Evolutionary conservation across 1,284 basidiomycete genomes (phyloP).

Genomic region (Papiliotrema fonsecae): DNA sequence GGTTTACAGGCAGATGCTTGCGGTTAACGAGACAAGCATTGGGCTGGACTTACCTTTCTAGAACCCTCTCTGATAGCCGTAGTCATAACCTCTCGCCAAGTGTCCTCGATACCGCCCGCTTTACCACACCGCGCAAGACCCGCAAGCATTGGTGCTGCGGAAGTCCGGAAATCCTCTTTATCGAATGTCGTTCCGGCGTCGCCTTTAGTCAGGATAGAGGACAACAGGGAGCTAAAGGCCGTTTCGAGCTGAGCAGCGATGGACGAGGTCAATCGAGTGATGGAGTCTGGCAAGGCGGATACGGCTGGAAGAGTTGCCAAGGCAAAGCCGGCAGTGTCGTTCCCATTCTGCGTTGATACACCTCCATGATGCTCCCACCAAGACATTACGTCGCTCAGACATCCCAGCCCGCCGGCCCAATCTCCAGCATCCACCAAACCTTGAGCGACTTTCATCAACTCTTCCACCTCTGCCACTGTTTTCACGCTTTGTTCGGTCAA

Average conservation of each 20-base stretch:
- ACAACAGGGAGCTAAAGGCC: slow-evolving; percentile 68
- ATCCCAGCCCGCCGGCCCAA: slow-evolving; percentile 73
- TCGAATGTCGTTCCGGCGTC: slow-evolving; percentile 23
- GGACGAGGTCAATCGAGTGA: slow-evolving; percentile 62
- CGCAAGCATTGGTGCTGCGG: slow-evolving; percentile 60
- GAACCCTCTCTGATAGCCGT: slow-evolving; percentile 61
- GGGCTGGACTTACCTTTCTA: slow-evolving; percentile 35
- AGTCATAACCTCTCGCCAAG: slow-evolving; percentile 74
- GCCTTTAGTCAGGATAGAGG: slow-evolving; percentile 57
- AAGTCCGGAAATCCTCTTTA: slow-evolving; percentile 30
- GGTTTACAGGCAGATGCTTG: slow-evolving; percentile 30
- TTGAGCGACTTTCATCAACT: slow-evolving; percentile 66
- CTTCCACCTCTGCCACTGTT: slow-evolving; percentile 65
- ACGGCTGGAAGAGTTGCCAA: slow-evolving; percentile 62
- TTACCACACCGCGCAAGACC: slow-evolving; percentile 72
- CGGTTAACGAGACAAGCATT: slow-evolving; percentile 5
- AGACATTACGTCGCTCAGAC: slow-evolving; percentile 67
- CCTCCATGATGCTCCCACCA: slow-evolving; percentile 58
- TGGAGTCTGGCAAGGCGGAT: slow-evolving; percentile 61
- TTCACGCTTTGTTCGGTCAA: slow-evolving; percentile 61
- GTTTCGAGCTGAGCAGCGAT: slow-evolving; percentile 72
- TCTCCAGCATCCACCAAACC: slow-evolving; percentile 72
- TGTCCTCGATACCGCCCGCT: slow-evolving; percentile 61
- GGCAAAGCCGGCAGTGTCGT: slow-evolving; percentile 12
- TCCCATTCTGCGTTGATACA: not conserved